Percentiles rank a stretch among this genome's conserved stretches.
These are phyloP conservation scores for Fusarium protoensiforme DNA, from an alignment of 2,329 filamentous ascomycete species.

Conservation along the genomic window DNA sequence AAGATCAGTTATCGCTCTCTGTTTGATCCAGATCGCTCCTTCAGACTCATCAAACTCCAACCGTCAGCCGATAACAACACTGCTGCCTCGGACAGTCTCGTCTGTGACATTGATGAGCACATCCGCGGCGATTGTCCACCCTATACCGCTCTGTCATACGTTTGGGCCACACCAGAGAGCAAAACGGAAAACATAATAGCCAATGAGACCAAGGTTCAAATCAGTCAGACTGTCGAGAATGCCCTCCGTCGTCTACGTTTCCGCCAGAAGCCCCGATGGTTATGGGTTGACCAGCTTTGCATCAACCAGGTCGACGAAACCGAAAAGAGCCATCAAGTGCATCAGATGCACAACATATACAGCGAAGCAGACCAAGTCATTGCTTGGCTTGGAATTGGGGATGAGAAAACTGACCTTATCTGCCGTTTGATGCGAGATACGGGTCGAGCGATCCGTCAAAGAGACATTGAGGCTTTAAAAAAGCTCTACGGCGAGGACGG, in stretches of 20 bases:
- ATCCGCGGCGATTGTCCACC: neutral
- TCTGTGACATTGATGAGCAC: neutral
- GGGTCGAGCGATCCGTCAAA: neutral
- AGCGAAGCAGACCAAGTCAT: slow-evolving; percentile 7
- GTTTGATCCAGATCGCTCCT: neutral
- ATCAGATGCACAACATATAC: slow-evolving; percentile 22
- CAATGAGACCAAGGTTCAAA: neutral
- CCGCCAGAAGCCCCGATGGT: neutral
- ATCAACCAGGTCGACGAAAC: slow-evolving; percentile 20
- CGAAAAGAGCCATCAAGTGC: slow-evolving; percentile 22
- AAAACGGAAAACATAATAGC: neutral
- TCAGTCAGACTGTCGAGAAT: neutral
- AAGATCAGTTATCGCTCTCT: neutral
- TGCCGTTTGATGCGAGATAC: slow-evolving; percentile 3
- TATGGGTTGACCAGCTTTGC: slow-evolving; percentile 26
- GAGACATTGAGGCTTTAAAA: neutral
- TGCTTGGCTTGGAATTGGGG: slow-evolving; percentile 5
- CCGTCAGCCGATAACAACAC: neutral
- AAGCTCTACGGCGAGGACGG: neutral
- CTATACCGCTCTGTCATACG: slow-evolving; percentile 15
- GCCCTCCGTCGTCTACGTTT: neutral
- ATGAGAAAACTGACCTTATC: slow-evolving; percentile 1
- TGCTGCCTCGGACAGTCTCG: neutral
- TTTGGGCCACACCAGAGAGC: neutral
- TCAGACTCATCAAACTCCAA: neutral